Conservation (phyloP, 2,329 filamentous ascomycete genomes). For the Talaromyces sp. region DNA sequence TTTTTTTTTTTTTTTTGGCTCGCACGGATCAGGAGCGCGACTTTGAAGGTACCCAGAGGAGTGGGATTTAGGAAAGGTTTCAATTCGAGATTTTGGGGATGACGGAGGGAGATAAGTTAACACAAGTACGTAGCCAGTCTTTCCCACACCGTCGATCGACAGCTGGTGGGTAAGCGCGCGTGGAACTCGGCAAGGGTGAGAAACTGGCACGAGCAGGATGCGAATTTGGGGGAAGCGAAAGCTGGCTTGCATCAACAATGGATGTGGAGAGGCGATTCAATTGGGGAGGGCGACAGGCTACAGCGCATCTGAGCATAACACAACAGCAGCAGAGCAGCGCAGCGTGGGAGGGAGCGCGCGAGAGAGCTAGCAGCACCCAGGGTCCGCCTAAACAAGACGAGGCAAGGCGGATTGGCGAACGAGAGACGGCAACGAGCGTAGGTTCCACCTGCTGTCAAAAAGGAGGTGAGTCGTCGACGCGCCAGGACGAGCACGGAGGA, state of each 20-base stretch:
- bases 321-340: neutral
- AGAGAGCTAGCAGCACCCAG: neutral
- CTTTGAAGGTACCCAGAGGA: neutral
- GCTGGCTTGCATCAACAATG: neutral
- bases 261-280: neutral
- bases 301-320: neutral
- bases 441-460: neutral
- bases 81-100: neutral
- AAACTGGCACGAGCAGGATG: neutral
- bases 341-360: neutral
- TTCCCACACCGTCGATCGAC: neutral
- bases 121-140: too few relatives aligned
- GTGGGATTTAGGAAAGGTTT: neutral
- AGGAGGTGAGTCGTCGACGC: neutral
- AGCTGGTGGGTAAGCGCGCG: neutral
- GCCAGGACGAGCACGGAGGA: neutral
- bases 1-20: slow-evolving; percentile 6
- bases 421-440: neutral
- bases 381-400: neutral
- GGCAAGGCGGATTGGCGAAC: neutral
- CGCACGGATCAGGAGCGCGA: slow-evolving; percentile 9
- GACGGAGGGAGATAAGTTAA: neutral
- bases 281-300: neutral
- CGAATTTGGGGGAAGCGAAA: neutral
- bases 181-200: neutral